Base-by-base conservation (phyloP, 768 basidiomycete genomes). In the Termitomyces heimii region DNA sequence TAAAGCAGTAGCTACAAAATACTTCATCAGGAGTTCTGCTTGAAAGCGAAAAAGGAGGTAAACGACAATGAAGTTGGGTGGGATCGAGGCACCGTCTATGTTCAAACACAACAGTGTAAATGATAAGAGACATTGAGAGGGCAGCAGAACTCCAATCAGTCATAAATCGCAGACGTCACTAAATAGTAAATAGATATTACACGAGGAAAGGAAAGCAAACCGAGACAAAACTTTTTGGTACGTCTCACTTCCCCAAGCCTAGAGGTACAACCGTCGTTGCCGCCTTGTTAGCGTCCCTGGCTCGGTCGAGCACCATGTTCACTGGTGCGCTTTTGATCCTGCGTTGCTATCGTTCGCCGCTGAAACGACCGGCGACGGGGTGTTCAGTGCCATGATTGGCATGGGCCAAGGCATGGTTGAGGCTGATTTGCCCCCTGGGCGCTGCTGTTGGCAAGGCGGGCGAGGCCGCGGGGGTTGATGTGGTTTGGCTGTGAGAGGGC, bases 361-460 rank as follows among this genome's bases (percentile, higher is more conserved):
- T 4, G 78, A 61, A 22, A 86, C 73, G 4, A 85, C 79, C 2
- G 85, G 79, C 5, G 85, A 81, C 0, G 80, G 66, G 2, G 83
- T 82, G 45, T 77, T 77, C 10, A 77, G 82, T 1, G 87, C 86
- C 31, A 88, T 79, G 1, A 83, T 86, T 1, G 87, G 86, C 85
- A 88, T 87, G 6, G 87, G 85, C 79, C 84, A 89, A 4, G 85
- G 84, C 49, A 83, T 45, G 58, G 60, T 55, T 42, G 63, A 62
- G 32, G 60, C 8, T 50, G 71, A 65, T 13, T 73, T 69, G 1
- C 60, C 54, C 26, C 56, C 55, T 47, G 63, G 65, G 5, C 67
- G 75, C 59, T 77, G 78, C 40, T 74, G 72, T 71, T 64, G 74
- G 71, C 16, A 83, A 63, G n/a, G 79, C 77, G 6, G 83, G 83